Percentiles rank a stretch among this genome's conserved stretches.
phyloP scores from a whole-genome alignment of 2,329 filamentous ascomycete genomes.

The Aspergillus nomiae region DNA sequence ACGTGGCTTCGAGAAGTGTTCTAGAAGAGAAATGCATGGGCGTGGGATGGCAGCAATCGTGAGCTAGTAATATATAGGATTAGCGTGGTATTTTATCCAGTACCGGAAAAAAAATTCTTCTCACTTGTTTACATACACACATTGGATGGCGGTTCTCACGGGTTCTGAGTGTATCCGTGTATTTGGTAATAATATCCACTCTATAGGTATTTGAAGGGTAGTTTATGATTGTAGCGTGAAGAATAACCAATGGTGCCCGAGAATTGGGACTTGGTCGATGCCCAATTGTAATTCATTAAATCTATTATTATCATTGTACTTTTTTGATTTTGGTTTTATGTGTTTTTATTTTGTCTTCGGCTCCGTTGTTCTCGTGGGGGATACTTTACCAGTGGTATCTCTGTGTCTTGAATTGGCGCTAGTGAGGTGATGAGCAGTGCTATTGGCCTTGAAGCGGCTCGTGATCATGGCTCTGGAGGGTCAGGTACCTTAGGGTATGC shows the following conservation, averaged over 20 bases:
- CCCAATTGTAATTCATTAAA: background rate
- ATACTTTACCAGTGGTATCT: background rate
- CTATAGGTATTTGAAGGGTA: background rate
- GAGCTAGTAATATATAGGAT: background rate
- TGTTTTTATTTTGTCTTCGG: background rate
- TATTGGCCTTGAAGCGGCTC: constrained; percentile 4
- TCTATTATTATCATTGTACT: background rate
- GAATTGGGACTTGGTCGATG: background rate
- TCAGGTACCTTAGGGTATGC: constrained; percentile 4
- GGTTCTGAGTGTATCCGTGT: background rate
- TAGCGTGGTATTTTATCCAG: background rate
- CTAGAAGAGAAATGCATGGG: constrained; percentile 13
- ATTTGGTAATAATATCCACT: constrained; percentile 2
- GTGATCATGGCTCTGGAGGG: constrained; percentile 7
- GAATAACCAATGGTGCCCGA: constrained; percentile 4
- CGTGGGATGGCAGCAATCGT: background rate
- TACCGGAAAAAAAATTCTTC: background rate
- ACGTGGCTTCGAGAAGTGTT: constrained; percentile 19
- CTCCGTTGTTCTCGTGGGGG: background rate
- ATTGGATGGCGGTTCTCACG: background rate
- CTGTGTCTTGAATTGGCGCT: background rate
- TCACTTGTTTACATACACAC: background rate
- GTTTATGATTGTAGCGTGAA: background rate
- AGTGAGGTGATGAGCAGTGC: background rate
- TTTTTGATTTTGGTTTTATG: background rate